Conservation (phyloP, 371 early-diverging fungal species). For the Gilbertella persicaria region DNA sequence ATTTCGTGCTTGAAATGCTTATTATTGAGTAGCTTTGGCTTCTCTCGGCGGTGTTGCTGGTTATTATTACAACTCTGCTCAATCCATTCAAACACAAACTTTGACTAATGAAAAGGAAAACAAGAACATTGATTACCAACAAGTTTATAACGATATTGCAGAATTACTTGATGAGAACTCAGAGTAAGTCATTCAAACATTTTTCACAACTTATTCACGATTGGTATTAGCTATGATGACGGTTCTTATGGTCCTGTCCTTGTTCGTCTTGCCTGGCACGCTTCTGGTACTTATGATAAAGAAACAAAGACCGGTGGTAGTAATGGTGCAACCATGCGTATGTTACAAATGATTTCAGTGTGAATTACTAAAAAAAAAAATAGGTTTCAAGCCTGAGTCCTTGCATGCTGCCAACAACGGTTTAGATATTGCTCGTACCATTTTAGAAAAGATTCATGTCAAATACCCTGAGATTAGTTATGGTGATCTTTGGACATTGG, state of each 20-base stretch:
- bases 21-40: constrained; percentile 33
- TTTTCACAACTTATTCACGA: background rate
- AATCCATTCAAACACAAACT: constrained; percentile 28
- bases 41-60: constrained; percentile 55
- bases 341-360: constrained; percentile 6
- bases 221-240: constrained; percentile 75
- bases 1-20: background rate
- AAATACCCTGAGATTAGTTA: constrained; percentile 85
- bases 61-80: constrained; percentile 52
- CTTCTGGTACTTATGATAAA: constrained; percentile 89
- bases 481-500: constrained; percentile 94
- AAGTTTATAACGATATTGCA: constrained; percentile 81
- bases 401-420: constrained; percentile 89
- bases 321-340: constrained; percentile 88
- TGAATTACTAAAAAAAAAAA: too few relatives aligned
- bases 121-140: constrained; percentile 60
- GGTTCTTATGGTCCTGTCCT: constrained; percentile 90
- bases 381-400: constrained; percentile 71
- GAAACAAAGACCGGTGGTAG: constrained; percentile 86
- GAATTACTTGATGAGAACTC: constrained; percentile 70
- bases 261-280: constrained; percentile 93
- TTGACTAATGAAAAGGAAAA: constrained; percentile 27
- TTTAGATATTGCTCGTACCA: constrained; percentile 74
- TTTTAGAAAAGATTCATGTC: constrained; percentile 83
- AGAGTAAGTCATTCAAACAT: constrained; percentile 38